Base-by-base conservation (phyloP, 306 rosid genomes). In the Elaeagnus macrophylla region DNA sequence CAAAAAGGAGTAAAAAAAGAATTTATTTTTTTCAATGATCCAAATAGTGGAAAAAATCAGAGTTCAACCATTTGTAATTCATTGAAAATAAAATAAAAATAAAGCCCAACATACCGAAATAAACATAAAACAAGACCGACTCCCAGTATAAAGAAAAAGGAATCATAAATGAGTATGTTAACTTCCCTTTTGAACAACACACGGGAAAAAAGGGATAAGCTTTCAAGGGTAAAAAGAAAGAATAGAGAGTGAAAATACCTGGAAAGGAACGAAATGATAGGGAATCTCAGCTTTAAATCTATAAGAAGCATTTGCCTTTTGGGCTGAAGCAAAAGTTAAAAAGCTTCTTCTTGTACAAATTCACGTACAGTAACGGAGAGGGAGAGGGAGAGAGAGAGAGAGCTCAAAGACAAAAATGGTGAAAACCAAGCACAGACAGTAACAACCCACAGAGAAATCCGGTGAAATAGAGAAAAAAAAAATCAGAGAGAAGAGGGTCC, bases 241-340 rank as follows among this genome's bases (percentile, higher is more conserved):
- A 64, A 46, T 3, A 25, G 32, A 25, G 32, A 70, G 61, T 58
- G 86, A 67, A 60, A 69, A 13, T 78, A 72, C 82, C 88, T 67
- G 72, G 74, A 77, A 59, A 75, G 74, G 72, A 74, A 77, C 80
- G 71, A 37, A 64, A 74, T 60, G 74, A 82, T 64, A 86, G 73
- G 65, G 79, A 83, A 76, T 57, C 81, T 54, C 71, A 62, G 69
- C 70, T 69, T 72, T 56, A 70, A 70, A 77, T 66, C 66, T 43
- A n/a, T n/a, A 71, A 65, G 79, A 67, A 72, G 81, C 59, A 66
- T 39, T 61, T 35, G 61, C 67, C 75, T 81, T 86, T 62, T 48
- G 58, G 77, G 56, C 62, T 58, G 13, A 41, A 38, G 61, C 61
- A 67, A 83, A 80, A 77, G 75, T 43, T 60, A 66, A 56, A 75